Evolutionary conservation across 148 eudicot species (phyloP).

Genomic region (Cornus controversa): DNA sequence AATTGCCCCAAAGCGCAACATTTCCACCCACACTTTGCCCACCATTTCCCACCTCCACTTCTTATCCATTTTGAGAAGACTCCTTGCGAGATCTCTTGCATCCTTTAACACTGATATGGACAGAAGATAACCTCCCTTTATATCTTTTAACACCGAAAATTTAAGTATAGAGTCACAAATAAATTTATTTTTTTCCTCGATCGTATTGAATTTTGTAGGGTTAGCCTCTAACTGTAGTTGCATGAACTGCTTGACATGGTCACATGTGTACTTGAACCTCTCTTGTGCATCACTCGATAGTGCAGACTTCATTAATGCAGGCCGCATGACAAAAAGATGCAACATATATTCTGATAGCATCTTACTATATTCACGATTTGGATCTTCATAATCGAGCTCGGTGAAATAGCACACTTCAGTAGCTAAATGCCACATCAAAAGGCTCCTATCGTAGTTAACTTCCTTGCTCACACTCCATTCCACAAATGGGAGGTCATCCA

Average conservation of each 20-base stretch:
- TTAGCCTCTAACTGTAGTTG: background rate
- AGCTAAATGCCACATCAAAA: constrained; percentile 8
- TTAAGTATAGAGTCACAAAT: too few relatives aligned
- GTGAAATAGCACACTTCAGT: background rate
- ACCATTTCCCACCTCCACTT: constrained; percentile 6
- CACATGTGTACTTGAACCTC: constrained; percentile 10
- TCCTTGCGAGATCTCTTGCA: constrained; percentile 14
- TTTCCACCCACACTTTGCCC: constrained; percentile 20
- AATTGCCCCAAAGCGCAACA: constrained; percentile 27
- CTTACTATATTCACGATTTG: background rate
- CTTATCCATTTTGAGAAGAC: background rate
- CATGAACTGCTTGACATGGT: constrained; percentile 6
- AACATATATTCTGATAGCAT: background rate
- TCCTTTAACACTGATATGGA: too few relatives aligned
- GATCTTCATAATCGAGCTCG: background rate
- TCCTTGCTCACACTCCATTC: too few relatives aligned
- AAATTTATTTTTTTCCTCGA: too few relatives aligned
- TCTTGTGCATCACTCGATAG: background rate
- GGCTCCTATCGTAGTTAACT: background rate
- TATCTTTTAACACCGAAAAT: too few relatives aligned
- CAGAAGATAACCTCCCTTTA: too few relatives aligned
- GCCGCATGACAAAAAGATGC: constrained; percentile 4
- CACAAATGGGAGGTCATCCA: too few relatives aligned
- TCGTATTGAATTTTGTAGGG: too few relatives aligned
- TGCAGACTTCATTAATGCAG: background rate